Percentiles rank a stretch among this genome's conserved stretches.
Conservation (phyloP, 805 yeast species). For the Wickerhamomyces canadensis region DNA sequence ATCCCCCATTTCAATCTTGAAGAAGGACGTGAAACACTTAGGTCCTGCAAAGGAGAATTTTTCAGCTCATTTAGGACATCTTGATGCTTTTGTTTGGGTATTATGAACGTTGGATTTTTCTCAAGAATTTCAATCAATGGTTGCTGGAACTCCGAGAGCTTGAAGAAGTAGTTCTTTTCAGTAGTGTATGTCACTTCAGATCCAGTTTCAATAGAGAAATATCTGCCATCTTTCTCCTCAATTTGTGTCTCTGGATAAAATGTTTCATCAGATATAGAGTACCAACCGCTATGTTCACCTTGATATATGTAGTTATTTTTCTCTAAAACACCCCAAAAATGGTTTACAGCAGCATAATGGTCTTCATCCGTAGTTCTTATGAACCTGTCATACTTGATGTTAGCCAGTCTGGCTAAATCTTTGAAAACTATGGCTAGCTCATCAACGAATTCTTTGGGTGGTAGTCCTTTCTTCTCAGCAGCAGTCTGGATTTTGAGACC, state of each 20-base stretch:
- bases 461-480: slow-evolving; percentile 47
- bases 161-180: slow-evolving; percentile 87
- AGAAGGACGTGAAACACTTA: slow-evolving; percentile 84
- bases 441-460: slow-evolving; percentile 72
- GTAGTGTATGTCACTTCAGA: slow-evolving; percentile 69
- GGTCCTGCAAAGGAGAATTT: slow-evolving; percentile 46
- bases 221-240: slow-evolving; percentile 26
- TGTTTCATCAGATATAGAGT: slow-evolving; percentile 89
- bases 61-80: slow-evolving; percentile 57
- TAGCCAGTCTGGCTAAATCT: slow-evolving; percentile 49
- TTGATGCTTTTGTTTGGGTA: slow-evolving; percentile 52
- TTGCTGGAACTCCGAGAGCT: slow-evolving; percentile 54
- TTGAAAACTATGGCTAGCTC: slow-evolving; percentile 58
- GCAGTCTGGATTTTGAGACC: slow-evolving; percentile 92
- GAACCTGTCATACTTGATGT: slow-evolving; percentile 65
- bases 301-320: slow-evolving; percentile 66
- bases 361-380: slow-evolving; percentile 88
- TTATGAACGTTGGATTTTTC: slow-evolving; percentile 51
- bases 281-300: slow-evolving; percentile 92
- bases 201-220: slow-evolving; percentile 61
- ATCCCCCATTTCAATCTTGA: slow-evolving; percentile 85
- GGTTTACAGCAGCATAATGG: slow-evolving; percentile 58
- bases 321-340: slow-evolving; percentile 62
- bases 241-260: slow-evolving; percentile 84
- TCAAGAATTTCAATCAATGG: slow-evolving; percentile 45